Percentiles rank a stretch among this genome's conserved stretches.
These are phyloP conservation scores for Lathyrus tuberosus DNA, from an alignment of 306 rosid species.

Conservation along the genomic window DNA sequence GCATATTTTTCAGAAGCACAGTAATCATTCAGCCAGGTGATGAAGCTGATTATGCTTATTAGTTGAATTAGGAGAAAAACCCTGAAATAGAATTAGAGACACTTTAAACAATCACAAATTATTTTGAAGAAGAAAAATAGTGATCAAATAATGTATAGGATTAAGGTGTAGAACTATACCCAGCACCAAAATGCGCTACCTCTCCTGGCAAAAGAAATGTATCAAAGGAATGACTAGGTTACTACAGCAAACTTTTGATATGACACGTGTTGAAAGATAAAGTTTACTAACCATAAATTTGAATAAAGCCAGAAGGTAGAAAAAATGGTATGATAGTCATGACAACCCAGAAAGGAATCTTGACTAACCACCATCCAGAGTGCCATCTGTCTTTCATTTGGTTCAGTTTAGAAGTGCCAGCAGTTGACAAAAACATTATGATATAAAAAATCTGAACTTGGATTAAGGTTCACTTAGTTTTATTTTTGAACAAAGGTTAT, in stretches of 20 bases:
- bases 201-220: constrained; percentile 60
- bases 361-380: constrained; percentile 99
- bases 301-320: constrained; percentile 76
- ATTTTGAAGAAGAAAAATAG: constrained; percentile 1
- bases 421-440: constrained; percentile 78
- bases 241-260: constrained; percentile 13
- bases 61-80: constrained; percentile 95
- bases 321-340: constrained; percentile 74
- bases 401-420: constrained; percentile 74
- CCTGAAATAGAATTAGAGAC: constrained; percentile 55
- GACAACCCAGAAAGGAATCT: constrained; percentile 66
- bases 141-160: constrained; percentile 22
- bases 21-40: constrained; percentile 83
- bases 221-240: constrained; percentile 38
- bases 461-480: constrained; percentile 67
- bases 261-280: constrained; percentile 30
- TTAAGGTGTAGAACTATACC: constrained; percentile 57
- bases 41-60: constrained; percentile 89
- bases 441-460: constrained; percentile 69
- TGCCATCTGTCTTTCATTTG: constrained; percentile 76
- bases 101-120: constrained; percentile 17
- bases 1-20: constrained; percentile 66
- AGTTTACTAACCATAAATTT: constrained; percentile 75
- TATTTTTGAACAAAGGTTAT: neutral
- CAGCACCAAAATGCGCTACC: constrained; percentile 97